Conservation (phyloP, 805 yeast genomes). For the Ogataea methylovora region DNA sequence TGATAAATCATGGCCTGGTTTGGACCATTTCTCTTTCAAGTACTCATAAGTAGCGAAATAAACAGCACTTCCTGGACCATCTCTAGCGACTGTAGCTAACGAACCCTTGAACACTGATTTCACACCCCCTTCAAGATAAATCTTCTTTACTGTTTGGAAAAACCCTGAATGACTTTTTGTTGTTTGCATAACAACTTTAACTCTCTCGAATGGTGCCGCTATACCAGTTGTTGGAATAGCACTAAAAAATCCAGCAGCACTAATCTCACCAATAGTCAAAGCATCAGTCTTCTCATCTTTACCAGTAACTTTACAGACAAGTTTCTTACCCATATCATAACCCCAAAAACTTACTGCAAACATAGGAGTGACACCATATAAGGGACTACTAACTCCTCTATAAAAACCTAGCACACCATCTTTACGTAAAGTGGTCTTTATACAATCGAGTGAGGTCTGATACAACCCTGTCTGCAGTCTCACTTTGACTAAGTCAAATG, state of each 20-base stretch:
- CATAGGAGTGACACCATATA: conserved; percentile 97
- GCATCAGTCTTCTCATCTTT: conserved; percentile 23
- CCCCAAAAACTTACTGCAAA: conserved; percentile 99
- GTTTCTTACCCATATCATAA: conserved; percentile 81
- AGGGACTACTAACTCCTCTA: conserved; percentile 90
- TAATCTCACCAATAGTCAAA: conserved; percentile 62
- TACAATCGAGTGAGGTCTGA: conserved; percentile 56
- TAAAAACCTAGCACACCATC: conserved; percentile 80
- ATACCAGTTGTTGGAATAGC: conserved; percentile 93
- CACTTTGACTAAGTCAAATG: conserved; percentile 90
- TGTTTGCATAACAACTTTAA: conserved; percentile 85
- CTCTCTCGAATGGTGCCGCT: conserved; percentile 97
- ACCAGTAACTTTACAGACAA: conserved; percentile 44
- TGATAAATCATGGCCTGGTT: conserved; percentile 43
- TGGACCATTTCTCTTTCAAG: conserved; percentile 56
- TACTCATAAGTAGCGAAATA: conserved; percentile 93
- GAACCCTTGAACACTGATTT: conserved; percentile 86
- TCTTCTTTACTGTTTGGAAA: conserved; percentile 52
- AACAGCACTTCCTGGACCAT: conserved; percentile 95
- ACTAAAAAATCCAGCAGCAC: conserved; percentile 89
- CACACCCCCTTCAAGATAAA: conserved; percentile 76
- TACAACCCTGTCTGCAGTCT: conserved; percentile 79
- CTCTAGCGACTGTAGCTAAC: conserved; percentile 86
- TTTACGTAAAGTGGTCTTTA: conserved; percentile 57
- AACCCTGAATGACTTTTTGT: conserved; percentile 40